Percentiles rank a stretch among this genome's conserved stretches.
These are phyloP conservation scores for Trichocladium uniseriatum DNA, from an alignment of 495 filamentous ascomycete genomes.

Conservation along the genomic window DNA sequence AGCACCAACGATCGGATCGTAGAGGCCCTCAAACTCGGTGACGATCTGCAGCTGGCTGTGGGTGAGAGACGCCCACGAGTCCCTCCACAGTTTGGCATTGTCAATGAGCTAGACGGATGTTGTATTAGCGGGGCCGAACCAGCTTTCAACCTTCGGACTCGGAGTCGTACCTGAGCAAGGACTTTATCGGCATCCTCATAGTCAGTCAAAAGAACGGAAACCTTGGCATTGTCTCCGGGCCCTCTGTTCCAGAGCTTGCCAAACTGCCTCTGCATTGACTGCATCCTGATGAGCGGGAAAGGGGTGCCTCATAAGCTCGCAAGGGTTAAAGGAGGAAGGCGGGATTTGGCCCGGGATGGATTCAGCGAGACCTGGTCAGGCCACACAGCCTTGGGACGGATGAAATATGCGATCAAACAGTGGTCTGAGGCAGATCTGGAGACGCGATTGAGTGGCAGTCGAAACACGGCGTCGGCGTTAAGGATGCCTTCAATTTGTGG, in stretches of 20 bases:
- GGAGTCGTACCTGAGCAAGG: constrained; percentile 51
- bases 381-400: no score
- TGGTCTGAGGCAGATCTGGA: no score
- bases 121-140: constrained; percentile 3
- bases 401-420: no score
- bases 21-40: constrained; percentile 67
- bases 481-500: no score
- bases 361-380: no score
- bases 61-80: constrained; percentile 72
- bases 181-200: constrained; percentile 79
- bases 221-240: constrained; percentile 67
- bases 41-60: constrained; percentile 59
- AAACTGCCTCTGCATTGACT: constrained; percentile 68
- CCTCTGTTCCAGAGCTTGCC: constrained; percentile 59
- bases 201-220: constrained; percentile 66
- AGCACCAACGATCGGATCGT: constrained; percentile 68
- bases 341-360: not conserved
- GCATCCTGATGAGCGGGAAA: constrained; percentile 46
- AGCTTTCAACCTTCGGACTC: not conserved
- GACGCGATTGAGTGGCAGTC: no score
- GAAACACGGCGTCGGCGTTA: no score
- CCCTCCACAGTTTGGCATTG: constrained; percentile 71
- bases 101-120: constrained; percentile 60
- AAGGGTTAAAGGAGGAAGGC: not conserved
- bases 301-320: not conserved